Percentiles rank a stretch among this genome's conserved stretches.
These are phyloP conservation scores for Tympanopsis confertula DNA, from an alignment of 2,329 filamentous ascomycete genomes.

Conservation along the genomic window DNA sequence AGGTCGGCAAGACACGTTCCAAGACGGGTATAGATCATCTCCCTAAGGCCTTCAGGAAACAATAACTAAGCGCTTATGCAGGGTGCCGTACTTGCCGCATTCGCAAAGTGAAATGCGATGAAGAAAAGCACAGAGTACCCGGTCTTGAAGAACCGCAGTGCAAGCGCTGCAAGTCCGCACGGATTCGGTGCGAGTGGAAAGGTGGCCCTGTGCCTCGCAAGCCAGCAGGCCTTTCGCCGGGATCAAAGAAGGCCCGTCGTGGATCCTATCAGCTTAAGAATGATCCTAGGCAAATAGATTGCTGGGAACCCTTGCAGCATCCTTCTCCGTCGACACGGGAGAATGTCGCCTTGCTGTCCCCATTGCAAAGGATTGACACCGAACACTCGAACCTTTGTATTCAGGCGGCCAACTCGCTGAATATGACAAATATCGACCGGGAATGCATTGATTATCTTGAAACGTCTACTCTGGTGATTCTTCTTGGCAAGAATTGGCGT, in stretches of 20 bases:
- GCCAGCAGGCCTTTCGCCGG: too few relatives aligned
- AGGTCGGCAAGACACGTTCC: not conserved
- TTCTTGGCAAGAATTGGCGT: not conserved
- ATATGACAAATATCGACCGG: not conserved
- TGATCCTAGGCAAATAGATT: too few relatives aligned
- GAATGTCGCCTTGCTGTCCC: too few relatives aligned
- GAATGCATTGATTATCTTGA: not conserved
- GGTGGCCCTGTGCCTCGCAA: not conserved
- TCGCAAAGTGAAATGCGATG: slow-evolving; percentile 17
- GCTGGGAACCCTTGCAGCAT: too few relatives aligned
- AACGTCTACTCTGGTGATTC: not conserved
- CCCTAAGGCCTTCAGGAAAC: not conserved
- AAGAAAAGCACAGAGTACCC: slow-evolving; percentile 27
- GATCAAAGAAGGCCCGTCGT: too few relatives aligned
- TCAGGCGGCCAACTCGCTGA: not conserved
- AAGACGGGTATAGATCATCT: not conserved
- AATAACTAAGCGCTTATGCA: slow-evolving; percentile 15
- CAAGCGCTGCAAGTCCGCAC: not conserved
- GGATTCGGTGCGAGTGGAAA: not conserved
- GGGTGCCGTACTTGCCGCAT: slow-evolving; percentile 16
- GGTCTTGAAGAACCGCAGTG: not conserved
- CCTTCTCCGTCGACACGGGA: too few relatives aligned
- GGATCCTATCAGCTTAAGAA: too few relatives aligned
- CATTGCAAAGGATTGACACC: too few relatives aligned
- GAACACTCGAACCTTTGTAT: not conserved